These are phyloP conservation scores for Paracoccidioides lutzii DNA, from an alignment of 2,329 filamentous ascomycete genomes.

Conservation along the genomic window DNA sequence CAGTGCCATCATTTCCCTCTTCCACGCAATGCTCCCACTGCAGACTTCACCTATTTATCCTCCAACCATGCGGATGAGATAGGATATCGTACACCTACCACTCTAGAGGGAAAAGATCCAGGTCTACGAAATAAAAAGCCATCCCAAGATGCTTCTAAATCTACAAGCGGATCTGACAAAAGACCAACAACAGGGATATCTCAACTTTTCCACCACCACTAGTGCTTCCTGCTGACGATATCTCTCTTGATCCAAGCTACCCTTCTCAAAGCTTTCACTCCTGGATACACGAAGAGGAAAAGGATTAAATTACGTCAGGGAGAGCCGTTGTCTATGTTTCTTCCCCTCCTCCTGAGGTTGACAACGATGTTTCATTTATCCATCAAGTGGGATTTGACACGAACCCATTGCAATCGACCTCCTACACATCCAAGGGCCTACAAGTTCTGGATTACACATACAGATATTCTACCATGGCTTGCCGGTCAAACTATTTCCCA, in stretches of 20 bases:
- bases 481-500: slow-evolving; percentile 33
- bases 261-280: slow-evolving; percentile 40
- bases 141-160: background rate
- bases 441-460: slow-evolving; percentile 32
- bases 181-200: background rate
- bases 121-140: background rate
- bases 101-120: background rate
- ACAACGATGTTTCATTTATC: slow-evolving; percentile 27
- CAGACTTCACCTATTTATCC: background rate
- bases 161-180: background rate
- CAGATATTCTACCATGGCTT: slow-evolving; percentile 44
- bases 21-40: background rate
- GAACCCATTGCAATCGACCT: background rate
- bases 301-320: slow-evolving; percentile 38
- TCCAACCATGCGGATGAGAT: background rate
- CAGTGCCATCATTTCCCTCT: background rate
- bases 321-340: slow-evolving; percentile 45
- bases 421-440: slow-evolving; percentile 12
- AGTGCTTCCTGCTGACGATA: slow-evolving; percentile 46
- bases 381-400: slow-evolving; percentile 31
- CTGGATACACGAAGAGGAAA: slow-evolving; percentile 36
- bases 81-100: background rate
- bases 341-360: slow-evolving; percentile 32
- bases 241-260: slow-evolving; percentile 41
- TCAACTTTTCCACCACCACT: slow-evolving; percentile 45